Evolutionary conservation across 2,329 filamentous ascomycete species (phyloP).

Genomic region (Neoarthrinium moseri): DNA sequence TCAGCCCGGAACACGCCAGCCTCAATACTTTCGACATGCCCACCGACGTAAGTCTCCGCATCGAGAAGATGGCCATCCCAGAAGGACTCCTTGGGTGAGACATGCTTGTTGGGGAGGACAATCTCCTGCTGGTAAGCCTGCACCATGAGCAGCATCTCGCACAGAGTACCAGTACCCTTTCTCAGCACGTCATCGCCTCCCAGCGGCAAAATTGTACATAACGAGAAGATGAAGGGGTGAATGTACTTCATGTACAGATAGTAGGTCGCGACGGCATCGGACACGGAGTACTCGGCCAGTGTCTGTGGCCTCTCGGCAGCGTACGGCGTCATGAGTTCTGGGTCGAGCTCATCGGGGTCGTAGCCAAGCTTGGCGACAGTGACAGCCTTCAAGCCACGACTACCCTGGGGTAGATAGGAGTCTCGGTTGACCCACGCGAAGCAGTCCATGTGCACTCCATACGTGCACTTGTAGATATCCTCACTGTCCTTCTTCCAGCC

Average conservation of each 20-base stretch:
- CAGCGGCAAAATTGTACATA: conserved; percentile 93
- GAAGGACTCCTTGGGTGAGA: conserved; percentile 86
- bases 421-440: conserved; percentile 99
- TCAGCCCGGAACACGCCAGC: conserved; percentile 95
- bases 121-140: conserved; percentile 93
- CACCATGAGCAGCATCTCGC: conserved; percentile 99
- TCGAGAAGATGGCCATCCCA: conserved; percentile 96
- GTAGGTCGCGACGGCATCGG: conserved; percentile 97
- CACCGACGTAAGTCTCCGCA: conserved; percentile 96
- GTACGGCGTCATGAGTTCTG: conserved; percentile 93
- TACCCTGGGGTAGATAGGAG: conserved; percentile 95
- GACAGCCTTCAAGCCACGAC: conserved; percentile 94
- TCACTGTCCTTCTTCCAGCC: conserved; percentile 94
- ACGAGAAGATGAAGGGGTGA: conserved; percentile 98
- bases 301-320: conserved; percentile 90
- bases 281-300: conserved; percentile 95
- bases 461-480: conserved; percentile 93
- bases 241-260: conserved; percentile 99
- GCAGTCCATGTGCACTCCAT: conserved; percentile 98
- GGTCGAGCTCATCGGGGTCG: conserved; percentile 95
- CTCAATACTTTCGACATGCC: conserved; percentile 98
- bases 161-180: conserved; percentile 97
- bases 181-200: conserved; percentile 89
- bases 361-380: conserved; percentile 98
- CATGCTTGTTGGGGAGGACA: conserved; percentile 93